Percentiles rank a stretch among this genome's conserved stretches.
These are phyloP conservation scores for Epithemia pelagica DNA, from an alignment of 108 stramenopile species.

Conservation along the genomic window DNA sequence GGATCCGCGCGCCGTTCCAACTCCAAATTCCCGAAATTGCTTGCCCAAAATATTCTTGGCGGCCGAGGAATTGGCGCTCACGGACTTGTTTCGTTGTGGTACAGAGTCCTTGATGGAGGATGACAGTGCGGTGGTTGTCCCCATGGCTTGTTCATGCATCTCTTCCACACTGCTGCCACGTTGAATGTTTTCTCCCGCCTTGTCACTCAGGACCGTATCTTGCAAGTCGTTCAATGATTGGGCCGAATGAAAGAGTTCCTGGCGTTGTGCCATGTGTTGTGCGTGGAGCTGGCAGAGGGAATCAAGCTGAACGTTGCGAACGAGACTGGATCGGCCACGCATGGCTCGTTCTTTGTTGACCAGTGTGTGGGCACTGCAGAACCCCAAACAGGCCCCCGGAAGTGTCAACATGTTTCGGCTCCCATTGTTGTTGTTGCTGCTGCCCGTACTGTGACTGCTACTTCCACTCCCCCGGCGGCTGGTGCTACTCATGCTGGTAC, in stretches of 20 bases:
- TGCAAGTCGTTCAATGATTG: neutral
- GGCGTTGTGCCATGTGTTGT: neutral
- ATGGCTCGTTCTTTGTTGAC: conserved; percentile 6
- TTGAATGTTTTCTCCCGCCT: conserved; percentile 1
- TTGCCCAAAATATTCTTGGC: neutral
- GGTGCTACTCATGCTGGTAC: neutral
- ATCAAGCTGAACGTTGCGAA: neutral
- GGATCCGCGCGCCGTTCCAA: conserved; percentile 1
- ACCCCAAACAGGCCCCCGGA: neutral
- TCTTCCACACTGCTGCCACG: neutral
- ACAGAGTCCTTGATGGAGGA: neutral
- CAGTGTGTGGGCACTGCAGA: neutral
- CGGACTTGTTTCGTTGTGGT: too few relatives aligned
- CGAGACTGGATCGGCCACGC: neutral
- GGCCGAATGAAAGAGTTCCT: neutral
- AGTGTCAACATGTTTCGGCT: too few relatives aligned
- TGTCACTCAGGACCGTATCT: neutral
- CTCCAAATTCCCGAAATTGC: neutral
- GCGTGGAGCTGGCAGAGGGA: neutral
- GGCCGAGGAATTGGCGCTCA: neutral
- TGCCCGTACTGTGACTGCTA: neutral
- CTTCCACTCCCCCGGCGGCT: too few relatives aligned
- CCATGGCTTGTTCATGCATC: neutral
- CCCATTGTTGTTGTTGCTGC: too few relatives aligned
- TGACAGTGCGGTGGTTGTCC: neutral